Base-by-base conservation (phyloP, 805 yeast genomes). In the Wickerhamomyces chaumierensis region DNA sequence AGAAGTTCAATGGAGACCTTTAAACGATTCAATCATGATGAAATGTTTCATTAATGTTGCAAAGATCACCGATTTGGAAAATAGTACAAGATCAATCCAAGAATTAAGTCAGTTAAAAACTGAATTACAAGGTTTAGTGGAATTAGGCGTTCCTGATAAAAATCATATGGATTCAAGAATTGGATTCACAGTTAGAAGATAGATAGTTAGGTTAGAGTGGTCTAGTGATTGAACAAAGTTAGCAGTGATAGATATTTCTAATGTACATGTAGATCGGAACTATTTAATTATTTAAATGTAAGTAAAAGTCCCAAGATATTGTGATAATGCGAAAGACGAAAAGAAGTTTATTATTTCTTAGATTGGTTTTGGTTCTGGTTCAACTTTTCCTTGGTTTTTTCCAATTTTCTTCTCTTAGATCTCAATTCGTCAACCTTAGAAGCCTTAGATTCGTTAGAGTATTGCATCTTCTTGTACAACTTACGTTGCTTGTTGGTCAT, bases 401-500 rank as follows among this genome's bases (percentile, higher is more conserved):
- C 78, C 39, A 86, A 64, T 57, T 74, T 77, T 61, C 73, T 74
- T 62, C 70, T 79, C 75, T 82, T 82, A 61, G 73, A 70, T 52
- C 72, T 67, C 58, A 83, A 67, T 39, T 69, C 73, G 41, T 80
- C 81, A 53, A 75, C 75, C 63, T 90, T 78, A 38, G 71, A 71
- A 55, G 83, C 86, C 66, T 84, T 82, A 73, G 84, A 77, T 42
- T 80, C 78, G 51, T 83, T 75, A 42, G 95, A 90, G 59, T 85
- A 79, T 66, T 86, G 92, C 94, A 90, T 85, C 78, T 83, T 83
- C 68, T 82, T 82, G 71, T 92, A 92, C 48, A 88, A 69, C 61
- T 84, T 85, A 70, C 87, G 83, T 66, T 90, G 95, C 63, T 90
- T 92, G 68, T 87, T 87, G 51, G 90, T 74, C 98, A 92, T 90